phyloP scores from a whole-genome alignment of 2,329 filamentous ascomycete genomes.

The Ophiostoma novo-ulmi region DNA sequence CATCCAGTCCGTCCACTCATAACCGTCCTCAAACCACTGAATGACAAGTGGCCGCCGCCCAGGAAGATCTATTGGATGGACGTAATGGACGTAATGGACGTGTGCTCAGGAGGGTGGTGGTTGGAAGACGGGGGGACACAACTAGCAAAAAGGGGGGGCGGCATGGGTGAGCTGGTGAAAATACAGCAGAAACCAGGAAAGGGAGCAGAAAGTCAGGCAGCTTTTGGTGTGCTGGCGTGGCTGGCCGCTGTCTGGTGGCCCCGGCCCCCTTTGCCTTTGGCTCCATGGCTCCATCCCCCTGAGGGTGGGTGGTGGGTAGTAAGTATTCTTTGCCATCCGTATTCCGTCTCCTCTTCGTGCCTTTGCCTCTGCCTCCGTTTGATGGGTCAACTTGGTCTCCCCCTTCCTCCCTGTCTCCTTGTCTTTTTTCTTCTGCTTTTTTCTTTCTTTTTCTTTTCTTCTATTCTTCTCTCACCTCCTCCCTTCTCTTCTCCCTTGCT shows the following conservation, averaged over 20 bases:
- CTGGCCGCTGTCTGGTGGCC: background rate
- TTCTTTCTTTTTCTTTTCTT: background rate
- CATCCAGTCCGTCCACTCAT: conserved; percentile 4
- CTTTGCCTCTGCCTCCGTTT: background rate
- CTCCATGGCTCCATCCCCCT: background rate
- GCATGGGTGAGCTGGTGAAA: background rate
- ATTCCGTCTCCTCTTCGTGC: background rate
- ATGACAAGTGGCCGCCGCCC: conserved; percentile 15
- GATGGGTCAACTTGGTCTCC: background rate
- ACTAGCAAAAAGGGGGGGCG: background rate
- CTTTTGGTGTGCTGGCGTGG: background rate
- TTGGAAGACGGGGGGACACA: background rate
- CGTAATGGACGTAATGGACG: background rate
- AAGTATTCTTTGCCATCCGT: background rate
- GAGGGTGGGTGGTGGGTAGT: background rate
- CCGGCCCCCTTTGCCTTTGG: background rate
- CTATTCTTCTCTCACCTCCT: background rate
- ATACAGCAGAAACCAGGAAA: background rate
- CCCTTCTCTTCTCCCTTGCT: background rate
- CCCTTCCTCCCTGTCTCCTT: background rate
- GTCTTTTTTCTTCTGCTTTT: background rate
- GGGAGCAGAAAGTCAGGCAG: background rate
- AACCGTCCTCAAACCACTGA: conserved; percentile 7
- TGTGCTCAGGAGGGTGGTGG: background rate
- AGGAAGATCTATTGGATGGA: background rate